Evolutionary conservation across 1,284 basidiomycete species (phyloP).

Genomic region (Melanopsichium pennsylvanicum): DNA sequence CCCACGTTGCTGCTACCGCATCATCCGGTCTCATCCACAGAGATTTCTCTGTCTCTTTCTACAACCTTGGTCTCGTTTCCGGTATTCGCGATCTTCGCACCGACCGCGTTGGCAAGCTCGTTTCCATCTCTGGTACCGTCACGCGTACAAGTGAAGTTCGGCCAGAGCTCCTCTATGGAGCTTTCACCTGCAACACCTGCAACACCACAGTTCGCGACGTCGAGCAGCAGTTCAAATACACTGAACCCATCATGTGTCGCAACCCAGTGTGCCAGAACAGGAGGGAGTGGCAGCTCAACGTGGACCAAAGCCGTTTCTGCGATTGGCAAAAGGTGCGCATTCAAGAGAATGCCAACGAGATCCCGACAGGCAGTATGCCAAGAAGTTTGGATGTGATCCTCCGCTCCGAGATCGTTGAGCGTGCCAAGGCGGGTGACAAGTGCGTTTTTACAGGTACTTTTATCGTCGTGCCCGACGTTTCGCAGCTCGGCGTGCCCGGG

Average conservation of each 20-base stretch:
- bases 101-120: constrained; percentile 60
- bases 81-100: constrained; percentile 87
- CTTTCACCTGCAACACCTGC: constrained; percentile 91
- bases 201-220: constrained; percentile 87
- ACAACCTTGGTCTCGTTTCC: constrained; percentile 90
- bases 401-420: constrained; percentile 91
- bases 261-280: constrained; percentile 93
- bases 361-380: constrained; percentile 86
- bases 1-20: constrained; percentile 68
- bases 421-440: constrained; percentile 98
- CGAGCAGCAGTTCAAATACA: constrained; percentile 99
- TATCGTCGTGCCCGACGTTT: constrained; percentile 97
- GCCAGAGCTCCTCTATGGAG: constrained; percentile 91
- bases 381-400: constrained; percentile 90
- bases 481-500: constrained; percentile 92
- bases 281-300: constrained; percentile 88
- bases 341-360: constrained; percentile 98
- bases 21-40: constrained; percentile 86
- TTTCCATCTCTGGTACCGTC: constrained; percentile 70
- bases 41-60: constrained; percentile 94
- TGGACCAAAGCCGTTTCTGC: constrained; percentile 94
- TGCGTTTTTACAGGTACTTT: constrained; percentile 97
- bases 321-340: constrained; percentile 99
- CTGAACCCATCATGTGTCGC: constrained; percentile 93
- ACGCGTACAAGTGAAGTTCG: constrained; percentile 97